Evolutionary conservation across 164 flowering plant species (phyloP), one percentile per base, ranked within the genome.

Genomic region (Nymphaea colorata): DNA sequence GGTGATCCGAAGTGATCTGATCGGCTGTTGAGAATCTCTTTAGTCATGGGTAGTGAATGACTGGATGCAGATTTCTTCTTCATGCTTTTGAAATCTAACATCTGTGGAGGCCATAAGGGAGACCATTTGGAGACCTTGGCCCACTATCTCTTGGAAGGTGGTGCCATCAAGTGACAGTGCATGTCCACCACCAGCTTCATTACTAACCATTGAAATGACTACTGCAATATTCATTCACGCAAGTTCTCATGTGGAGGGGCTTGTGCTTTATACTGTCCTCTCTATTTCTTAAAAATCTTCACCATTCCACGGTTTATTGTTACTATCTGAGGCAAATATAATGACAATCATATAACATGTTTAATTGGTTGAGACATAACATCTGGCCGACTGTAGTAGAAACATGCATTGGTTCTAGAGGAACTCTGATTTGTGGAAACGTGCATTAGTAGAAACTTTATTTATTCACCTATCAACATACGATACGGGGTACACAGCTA

Each of bases 91-190:
- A 12, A 6, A 47, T 47, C 55, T 6, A 47, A 4, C 55, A 47
- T 4, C 5, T 12, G 12, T 47, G 12, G 12, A 47, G 12, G 2
- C 12, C 55, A 47, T 6, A 6, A 47, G 5, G 55, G 11, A 2
- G 55, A 12, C 2, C 6, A 4, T 47, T 7, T 47, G 55, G 55
- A 47, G 87, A 87, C 74, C 83, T 84, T 17, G 96, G 97, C 74
- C 97, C 4, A 97, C 95, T 17, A 89, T 89, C 81, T 93, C 98
- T 80, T 89, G 76, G 61, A 93, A 93, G 16, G 86, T 80, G 1
- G 82, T 73, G 43, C 93, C 98, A 65, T 94, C 98, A n/a, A 94
- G 70, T 60, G 91, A 2, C 60, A 94, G 43, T 7, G 98, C 96
- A 68, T 83, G 91, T 62, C 96, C 93, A 44, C 77, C 88, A 0